Conservation (phyloP, 345 rosid genomes). For the Sonneratia caseolaris region DNA sequence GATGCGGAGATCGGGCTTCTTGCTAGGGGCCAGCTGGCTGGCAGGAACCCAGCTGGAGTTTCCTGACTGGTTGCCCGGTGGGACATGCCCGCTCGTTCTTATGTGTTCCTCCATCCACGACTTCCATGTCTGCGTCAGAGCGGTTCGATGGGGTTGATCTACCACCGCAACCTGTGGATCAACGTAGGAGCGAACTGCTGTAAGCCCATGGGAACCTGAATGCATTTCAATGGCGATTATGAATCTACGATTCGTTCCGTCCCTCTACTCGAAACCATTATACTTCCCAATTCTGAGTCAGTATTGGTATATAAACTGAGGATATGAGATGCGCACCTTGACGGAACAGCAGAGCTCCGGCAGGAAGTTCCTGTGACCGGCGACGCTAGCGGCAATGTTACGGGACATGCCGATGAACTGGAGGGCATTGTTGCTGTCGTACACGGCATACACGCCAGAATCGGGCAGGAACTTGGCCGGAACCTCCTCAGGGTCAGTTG, state of each 20-base stretch:
- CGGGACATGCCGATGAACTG: constrained; percentile 83
- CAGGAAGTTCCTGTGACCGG: constrained; percentile 49
- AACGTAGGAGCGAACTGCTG: not conserved
- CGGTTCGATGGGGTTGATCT: constrained; percentile 55
- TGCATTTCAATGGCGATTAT: not conserved
- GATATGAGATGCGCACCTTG: constrained; percentile 32
- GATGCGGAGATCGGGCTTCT: constrained; percentile 77
- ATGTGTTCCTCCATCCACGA: constrained; percentile 96
- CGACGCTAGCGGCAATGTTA: constrained; percentile 63
- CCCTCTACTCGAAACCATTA: too few species aligned
- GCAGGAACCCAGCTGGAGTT: constrained; percentile 57
- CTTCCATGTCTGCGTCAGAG: constrained; percentile 82
- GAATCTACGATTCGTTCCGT: too few species aligned
- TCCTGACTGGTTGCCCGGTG: constrained; percentile 81
- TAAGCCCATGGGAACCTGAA: not conserved
- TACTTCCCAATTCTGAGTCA: too few species aligned
- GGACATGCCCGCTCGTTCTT: constrained; percentile 66
- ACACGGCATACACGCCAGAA: constrained; percentile 77
- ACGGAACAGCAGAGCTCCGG: constrained; percentile 69
- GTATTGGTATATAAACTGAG: not conserved
- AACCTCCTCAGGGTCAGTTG: constrained; percentile 33
- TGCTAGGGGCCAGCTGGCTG: constrained; percentile 38
- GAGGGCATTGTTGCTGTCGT: constrained; percentile 47
- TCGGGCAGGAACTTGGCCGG: constrained; percentile 31
- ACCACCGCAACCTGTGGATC: constrained; percentile 54